Conservation (phyloP, 1,284 basidiomycete species). For the Neolentinus lepideus region DNA sequence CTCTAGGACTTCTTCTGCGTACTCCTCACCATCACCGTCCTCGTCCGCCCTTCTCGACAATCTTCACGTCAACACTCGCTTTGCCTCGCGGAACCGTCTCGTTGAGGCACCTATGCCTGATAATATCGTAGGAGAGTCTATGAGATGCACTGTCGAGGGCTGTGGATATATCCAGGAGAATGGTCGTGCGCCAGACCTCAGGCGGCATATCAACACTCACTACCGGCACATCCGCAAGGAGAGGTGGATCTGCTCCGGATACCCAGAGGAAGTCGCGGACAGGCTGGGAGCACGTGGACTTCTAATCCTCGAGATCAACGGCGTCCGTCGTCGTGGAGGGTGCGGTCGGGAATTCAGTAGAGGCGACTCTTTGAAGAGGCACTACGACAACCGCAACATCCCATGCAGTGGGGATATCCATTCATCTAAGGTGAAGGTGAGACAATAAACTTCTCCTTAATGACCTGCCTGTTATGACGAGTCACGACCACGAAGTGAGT, state of each 20-base stretch:
- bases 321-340: slow-evolving; percentile 16
- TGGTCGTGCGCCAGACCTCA: slow-evolving; percentile 18
- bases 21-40: not conserved
- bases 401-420: slow-evolving; percentile 10
- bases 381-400: slow-evolving; percentile 15
- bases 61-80: not conserved
- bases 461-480: not conserved
- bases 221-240: slow-evolving; percentile 7
- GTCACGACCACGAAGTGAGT: not conserved
- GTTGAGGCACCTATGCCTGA: not conserved
- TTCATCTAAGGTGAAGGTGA: not conserved
- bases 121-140: slow-evolving; percentile 10
- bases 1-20: not conserved
- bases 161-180: slow-evolving; percentile 17
- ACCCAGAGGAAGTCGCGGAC: slow-evolving; percentile 12
- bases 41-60: not conserved
- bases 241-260: slow-evolving; percentile 18
- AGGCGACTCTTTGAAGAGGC: slow-evolving; percentile 21
- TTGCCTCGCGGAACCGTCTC: not conserved
- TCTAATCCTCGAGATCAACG: slow-evolving; percentile 7
- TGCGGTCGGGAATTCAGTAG: slow-evolving; percentile 18
- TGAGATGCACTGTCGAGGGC: not conserved
- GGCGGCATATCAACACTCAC: slow-evolving; percentile 19
- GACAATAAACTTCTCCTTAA: not conserved
- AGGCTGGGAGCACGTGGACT: slow-evolving; percentile 3